phyloP scores from a whole-genome alignment of 169 alveolate species.

The Cryptosporidium parvum region DNA sequence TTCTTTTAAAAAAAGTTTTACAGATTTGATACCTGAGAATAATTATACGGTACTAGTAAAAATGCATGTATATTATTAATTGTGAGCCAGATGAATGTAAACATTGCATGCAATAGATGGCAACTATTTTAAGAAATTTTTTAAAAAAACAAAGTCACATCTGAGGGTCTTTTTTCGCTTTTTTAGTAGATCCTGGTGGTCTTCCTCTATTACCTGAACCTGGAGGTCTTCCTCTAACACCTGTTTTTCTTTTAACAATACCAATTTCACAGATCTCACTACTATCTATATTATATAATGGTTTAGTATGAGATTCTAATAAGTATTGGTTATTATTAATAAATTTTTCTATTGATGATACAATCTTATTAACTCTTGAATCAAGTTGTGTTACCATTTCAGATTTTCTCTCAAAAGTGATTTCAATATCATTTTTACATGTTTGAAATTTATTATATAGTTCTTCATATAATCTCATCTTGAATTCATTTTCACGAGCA shows the following conservation, averaged over 20 bases:
- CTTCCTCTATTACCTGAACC: constrained; percentile 58
- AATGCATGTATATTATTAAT: background rate
- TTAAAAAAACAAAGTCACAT: background rate
- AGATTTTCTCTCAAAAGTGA: constrained; percentile 40
- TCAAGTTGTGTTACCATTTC: constrained; percentile 10
- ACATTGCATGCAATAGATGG: background rate
- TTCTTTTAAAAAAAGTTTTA: too few species aligned
- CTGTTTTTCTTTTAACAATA: constrained; percentile 18
- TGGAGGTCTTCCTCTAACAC: constrained; percentile 70
- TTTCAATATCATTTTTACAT: constrained; percentile 56
- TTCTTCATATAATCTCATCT: constrained; percentile 20
- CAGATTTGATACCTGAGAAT: background rate
- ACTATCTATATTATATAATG: constrained; percentile 38
- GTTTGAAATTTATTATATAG: constrained; percentile 13
- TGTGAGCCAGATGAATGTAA: background rate
- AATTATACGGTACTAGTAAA: background rate
- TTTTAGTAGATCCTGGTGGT: constrained; percentile 69
- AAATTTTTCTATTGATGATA: constrained; percentile 36
- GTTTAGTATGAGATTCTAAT: constrained; percentile 36
- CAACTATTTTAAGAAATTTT: background rate
- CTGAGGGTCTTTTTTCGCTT: background rate
- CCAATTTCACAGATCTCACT: constrained; percentile 40
- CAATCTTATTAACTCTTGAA: background rate
- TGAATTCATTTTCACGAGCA: background rate
- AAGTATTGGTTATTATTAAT: constrained; percentile 9